Evolutionary conservation across 495 filamentous ascomycete genomes (phyloP).

Genomic region (Aspergillus hancockii): DNA sequence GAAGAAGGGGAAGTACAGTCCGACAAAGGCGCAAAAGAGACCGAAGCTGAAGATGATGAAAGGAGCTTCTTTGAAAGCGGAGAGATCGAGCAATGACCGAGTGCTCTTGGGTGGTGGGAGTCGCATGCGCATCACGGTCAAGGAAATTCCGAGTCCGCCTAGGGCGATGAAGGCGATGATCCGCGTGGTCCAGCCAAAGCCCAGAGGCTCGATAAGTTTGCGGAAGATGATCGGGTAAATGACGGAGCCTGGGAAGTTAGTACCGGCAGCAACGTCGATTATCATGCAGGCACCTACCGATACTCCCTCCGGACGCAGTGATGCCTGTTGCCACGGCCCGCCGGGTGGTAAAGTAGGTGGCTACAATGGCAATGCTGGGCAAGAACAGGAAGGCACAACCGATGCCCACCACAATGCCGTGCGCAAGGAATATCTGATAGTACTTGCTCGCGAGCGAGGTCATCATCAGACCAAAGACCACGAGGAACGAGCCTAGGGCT

Average conservation of each 20-base stretch:
- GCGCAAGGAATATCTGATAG: conserved; percentile 38
- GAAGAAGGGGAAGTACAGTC: conserved; percentile 43
- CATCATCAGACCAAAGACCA: conserved; percentile 49
- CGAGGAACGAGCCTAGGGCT: conserved; percentile 24
- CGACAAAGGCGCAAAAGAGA: conserved; percentile 32
- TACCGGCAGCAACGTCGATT: too few relatives aligned
- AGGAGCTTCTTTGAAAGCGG: conserved; percentile 30
- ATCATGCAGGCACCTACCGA: conserved; percentile 19
- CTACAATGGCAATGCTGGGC: conserved; percentile 38
- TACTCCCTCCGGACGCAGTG: conserved; percentile 38
- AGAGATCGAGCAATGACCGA: conserved; percentile 23
- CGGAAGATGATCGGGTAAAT: conserved; percentile 55
- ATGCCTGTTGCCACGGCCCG: conserved; percentile 46
- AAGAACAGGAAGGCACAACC: conserved; percentile 38
- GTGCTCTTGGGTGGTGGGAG: conserved; percentile 16
- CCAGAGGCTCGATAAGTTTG: conserved; percentile 40
- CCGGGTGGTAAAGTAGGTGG: conserved; percentile 39
- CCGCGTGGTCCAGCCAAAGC: conserved; percentile 55
- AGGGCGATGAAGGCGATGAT: conserved; percentile 52
- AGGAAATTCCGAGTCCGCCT: conserved; percentile 35
- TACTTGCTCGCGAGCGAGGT: conserved; percentile 40
- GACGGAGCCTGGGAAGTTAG: conserved; percentile 36
- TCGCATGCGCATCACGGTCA: conserved; percentile 30
- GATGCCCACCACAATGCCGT: conserved; percentile 39
- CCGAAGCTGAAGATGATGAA: conserved; percentile 30